These are phyloP conservation scores for Nakazawaea molendinolei DNA, from an alignment of 805 yeast genomes.

Conservation along the genomic window DNA sequence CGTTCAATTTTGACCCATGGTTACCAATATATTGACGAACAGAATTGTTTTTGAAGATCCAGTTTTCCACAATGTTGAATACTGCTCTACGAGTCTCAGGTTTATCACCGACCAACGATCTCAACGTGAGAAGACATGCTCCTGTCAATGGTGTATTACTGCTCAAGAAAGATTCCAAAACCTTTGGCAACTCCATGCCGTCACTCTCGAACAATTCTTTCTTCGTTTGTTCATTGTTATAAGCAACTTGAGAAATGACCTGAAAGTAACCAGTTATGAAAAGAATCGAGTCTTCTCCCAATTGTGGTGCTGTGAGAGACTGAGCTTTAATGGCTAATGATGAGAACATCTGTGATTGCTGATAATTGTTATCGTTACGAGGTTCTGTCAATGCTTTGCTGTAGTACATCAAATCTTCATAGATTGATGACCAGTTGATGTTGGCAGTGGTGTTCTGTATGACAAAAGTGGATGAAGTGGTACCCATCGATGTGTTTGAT, in stretches of 20 bases:
- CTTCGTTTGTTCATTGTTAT: slow-evolving; percentile 29
- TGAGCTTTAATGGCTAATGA: neutral
- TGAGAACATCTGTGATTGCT: slow-evolving; percentile 3
- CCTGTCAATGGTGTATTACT: slow-evolving; percentile 31
- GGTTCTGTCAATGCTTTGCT: slow-evolving; percentile 21
- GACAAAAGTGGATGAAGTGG: slow-evolving; percentile 16
- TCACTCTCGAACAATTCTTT: slow-evolving; percentile 26
- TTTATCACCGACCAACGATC: slow-evolving; percentile 46
- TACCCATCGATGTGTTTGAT: slow-evolving; percentile 14
- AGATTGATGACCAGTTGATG: slow-evolving; percentile 31
- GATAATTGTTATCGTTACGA: slow-evolving; percentile 2
- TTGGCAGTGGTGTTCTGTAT: slow-evolving; percentile 19
- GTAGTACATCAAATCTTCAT: slow-evolving; percentile 26
- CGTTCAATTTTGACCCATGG: slow-evolving; percentile 15
- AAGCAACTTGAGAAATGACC: slow-evolving; percentile 49
- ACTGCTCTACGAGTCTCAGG: slow-evolving; percentile 37
- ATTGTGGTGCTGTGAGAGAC: slow-evolving; percentile 34
- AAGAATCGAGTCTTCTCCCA: slow-evolving; percentile 76
- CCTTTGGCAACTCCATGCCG: slow-evolving; percentile 22
- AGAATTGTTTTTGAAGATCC: slow-evolving; percentile 44
- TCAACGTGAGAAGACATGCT: slow-evolving; percentile 47
- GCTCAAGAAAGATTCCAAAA: slow-evolving; percentile 21
- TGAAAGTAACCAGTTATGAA: slow-evolving; percentile 70
- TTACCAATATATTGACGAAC: slow-evolving; percentile 17
- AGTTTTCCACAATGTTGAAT: slow-evolving; percentile 66